Evolutionary conservation across 345 rosid genomes (phyloP).

Genomic region (Sapria himalayana): DNA sequence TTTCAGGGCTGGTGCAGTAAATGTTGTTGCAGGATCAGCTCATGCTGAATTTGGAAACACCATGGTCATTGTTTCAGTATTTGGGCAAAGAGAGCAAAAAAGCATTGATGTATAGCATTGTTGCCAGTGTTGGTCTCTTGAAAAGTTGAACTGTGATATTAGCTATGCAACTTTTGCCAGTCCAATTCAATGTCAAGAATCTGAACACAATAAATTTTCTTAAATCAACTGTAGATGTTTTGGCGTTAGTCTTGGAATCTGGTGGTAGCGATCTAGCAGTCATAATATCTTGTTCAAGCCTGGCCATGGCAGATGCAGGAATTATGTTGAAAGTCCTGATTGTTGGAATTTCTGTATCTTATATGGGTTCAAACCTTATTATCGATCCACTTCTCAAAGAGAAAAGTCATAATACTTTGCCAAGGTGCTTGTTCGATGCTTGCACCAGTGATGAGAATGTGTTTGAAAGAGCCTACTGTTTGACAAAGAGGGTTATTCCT

Average conservation of each 20-base stretch:
- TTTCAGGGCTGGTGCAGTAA: constrained; percentile 72
- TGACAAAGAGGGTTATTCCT: no score
- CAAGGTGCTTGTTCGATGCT: no score
- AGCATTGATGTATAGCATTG: constrained; percentile 74
- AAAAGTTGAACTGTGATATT: constrained; percentile 63
- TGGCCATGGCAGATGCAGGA: constrained; percentile 92
- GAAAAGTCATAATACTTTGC: no score
- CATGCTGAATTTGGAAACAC: constrained; percentile 91
- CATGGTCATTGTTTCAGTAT: constrained; percentile 85
- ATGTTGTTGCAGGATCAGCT: constrained; percentile 84
- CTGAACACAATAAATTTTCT: constrained; percentile 55
- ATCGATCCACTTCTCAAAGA: no score
- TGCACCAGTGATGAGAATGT: no score
- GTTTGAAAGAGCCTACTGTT: no score
- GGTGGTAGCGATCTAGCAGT: constrained; percentile 96
- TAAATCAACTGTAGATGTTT: constrained; percentile 86
- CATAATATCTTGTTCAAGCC: constrained; percentile 80
- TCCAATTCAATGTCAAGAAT: constrained; percentile 42
- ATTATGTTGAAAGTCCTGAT: constrained; percentile 91
- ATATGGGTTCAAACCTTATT: no score
- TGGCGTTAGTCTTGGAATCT: constrained; percentile 85
- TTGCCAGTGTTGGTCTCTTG: no score
- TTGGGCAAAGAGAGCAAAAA: constrained; percentile 99
- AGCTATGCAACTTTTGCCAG: constrained; percentile 76
- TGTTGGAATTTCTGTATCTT: constrained; percentile 76